Evolutionary conservation across 2,329 filamentous ascomycete species (phyloP), one percentile per base, ranked within the genome.

Genomic region (Aureobasidium subglaciale): DNA sequence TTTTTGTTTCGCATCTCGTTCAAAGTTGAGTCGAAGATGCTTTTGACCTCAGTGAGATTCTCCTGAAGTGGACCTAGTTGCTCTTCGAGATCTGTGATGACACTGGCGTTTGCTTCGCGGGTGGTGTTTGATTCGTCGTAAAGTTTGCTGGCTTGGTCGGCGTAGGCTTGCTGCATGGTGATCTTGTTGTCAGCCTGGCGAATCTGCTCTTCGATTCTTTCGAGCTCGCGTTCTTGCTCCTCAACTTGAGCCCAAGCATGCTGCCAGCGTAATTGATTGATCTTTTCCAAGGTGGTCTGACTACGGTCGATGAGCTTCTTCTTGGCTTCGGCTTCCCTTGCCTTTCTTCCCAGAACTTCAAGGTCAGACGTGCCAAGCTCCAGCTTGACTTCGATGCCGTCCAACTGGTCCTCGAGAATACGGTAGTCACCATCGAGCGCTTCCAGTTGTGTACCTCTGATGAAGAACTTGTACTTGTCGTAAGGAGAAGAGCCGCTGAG

Each of bases 381-480:
- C 1, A 89, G 72, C 62, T 86, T 87, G 29, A 75, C 75, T 55
- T 85, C 79, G 57, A 85, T 88, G 30, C 81, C 81, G 60, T 96
- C 87, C 18, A 93, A 77, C 3, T 82, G 86, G 61, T 95, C 86
- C 59, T 87, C 84, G 13, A 96, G 83, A 56, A 96, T 76, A 57
- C 85, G 82, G 70, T 99, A 99, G 66, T 99, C 93, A 59, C 89
- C 85, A 67, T 96, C 90, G 9, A 99, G 78, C 63, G 92, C 86
- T 68, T 97, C 90, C 1, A 99, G 80, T 64, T 97, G 91, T 0
- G 96, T 95, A 24, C 93, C 93, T 63, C 91, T 90, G 58, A 96
- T 81, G 67, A 99, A 99, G 65, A 96, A 96, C 62, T 89, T 93
- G 77, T 97, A 99, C 68, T 99, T 99, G 58, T 92, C 85, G 3